A percentile compares a stretch with the other conserved stretches of the same genome.
Evolutionary conservation across 2,329 filamentous ascomycete species (phyloP).

Genomic region (Sordariomycetes sp.): DNA sequence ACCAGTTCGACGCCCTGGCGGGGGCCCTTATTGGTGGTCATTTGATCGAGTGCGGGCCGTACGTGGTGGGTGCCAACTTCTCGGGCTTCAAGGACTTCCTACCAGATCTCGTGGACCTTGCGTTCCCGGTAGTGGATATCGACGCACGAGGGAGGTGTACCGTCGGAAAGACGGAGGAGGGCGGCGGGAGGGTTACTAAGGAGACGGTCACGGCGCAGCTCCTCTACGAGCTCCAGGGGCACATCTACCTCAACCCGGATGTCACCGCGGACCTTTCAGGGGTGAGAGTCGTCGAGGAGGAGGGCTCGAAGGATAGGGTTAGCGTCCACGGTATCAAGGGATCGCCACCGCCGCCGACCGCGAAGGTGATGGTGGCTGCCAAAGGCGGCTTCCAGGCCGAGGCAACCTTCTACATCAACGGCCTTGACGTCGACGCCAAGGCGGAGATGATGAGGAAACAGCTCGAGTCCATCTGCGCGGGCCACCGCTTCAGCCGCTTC

Average conservation of each 20-base stretch:
- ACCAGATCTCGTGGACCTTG: constrained; percentile 14
- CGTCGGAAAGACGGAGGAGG: constrained; percentile 21
- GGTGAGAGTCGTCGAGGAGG: constrained; percentile 17
- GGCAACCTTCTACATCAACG: constrained; percentile 29
- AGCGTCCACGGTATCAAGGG: constrained; percentile 18
- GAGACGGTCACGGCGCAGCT: constrained; percentile 24
- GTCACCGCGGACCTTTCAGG: constrained; percentile 18
- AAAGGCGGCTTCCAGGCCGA: constrained; percentile 33
- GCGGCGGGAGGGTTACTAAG: constrained; percentile 24
- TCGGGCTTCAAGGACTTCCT: constrained; percentile 28
- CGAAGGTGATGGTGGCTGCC: constrained; percentile 30
- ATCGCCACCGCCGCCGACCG: constrained; percentile 20
- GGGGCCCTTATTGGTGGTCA: constrained; percentile 39
- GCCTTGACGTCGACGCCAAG: constrained; percentile 31
- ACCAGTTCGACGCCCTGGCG: constrained; percentile 37
- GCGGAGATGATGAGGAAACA: constrained; percentile 29
- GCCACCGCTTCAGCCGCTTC: constrained; percentile 19
- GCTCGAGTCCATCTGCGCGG: constrained; percentile 10
- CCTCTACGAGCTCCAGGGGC: constrained; percentile 33
- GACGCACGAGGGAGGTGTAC: constrained; percentile 18
- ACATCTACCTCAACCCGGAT: constrained; percentile 31
- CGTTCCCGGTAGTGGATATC: constrained; percentile 26
- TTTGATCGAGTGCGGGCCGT: constrained; percentile 42
- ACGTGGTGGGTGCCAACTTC: constrained; percentile 44
- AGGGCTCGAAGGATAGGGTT: constrained; percentile 13